Evolutionary conservation across 352 stramenopile species (phyloP), one percentile per base, ranked within the genome.

Genomic region (Phytophthora meadii): DNA sequence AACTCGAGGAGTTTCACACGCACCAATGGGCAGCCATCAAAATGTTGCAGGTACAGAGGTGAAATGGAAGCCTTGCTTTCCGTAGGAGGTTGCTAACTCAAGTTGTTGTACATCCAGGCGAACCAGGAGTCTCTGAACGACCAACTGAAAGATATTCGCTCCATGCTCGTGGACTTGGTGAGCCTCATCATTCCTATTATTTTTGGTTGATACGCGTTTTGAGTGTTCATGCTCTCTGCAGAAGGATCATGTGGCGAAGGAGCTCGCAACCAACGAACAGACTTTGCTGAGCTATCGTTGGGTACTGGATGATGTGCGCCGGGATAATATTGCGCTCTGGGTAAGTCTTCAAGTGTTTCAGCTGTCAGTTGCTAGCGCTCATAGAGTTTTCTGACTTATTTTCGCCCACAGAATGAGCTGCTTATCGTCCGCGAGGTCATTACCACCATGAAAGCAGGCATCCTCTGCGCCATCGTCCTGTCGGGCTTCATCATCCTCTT

Each of bases 371-470:
- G 30, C 30, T 10, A 34, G 28, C 41, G 22, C 24, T 47, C 8
- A 57, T n/a, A 2, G 12, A 41, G 27, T 49, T 1, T n/a, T 51
- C 24, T 40, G 48, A 22, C 30, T 57, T 70, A 19, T 47, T 19
- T 48, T 55, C 12, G 5, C 2, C 7, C 15, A 34, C 47, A 92
- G 86, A 89, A 88, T 49, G 83, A 94, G 60, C 88, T 94, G 74
- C 61, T 92, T 2, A 70, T 92, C 19, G 78, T 94, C 17, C 85
- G 84, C 9, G 79, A 92, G 54, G 82, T 94, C 51, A 94, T 94
- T 60, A 91, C 78, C n/a, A 92, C 86, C 6, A 94, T 94, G 86
- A 94, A 94, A 57, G 86, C 82, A 19, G 84, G 79, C 14, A 94
- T 94, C 47, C 59, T 94, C 6, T 90, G 80, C 36, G 84, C 86